phyloP scores from a whole-genome alignment of 192 early-diverging fungal species.

The Coemansia erecta region DNA sequence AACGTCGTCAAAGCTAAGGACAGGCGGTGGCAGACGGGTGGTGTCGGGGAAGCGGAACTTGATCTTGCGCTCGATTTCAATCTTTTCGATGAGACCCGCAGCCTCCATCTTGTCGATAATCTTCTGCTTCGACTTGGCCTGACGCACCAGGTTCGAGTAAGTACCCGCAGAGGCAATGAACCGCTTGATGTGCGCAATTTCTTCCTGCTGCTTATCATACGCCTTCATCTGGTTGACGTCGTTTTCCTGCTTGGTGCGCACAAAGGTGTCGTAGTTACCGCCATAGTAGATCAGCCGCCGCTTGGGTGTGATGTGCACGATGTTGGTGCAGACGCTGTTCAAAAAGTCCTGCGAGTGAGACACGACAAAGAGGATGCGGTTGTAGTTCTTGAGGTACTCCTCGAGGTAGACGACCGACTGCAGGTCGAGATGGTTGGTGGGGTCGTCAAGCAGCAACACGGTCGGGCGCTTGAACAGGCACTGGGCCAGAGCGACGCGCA shows the following conservation, averaged over 20 bases:
- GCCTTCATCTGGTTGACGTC: constrained; percentile 99
- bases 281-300: constrained; percentile 89
- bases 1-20: constrained; percentile 89
- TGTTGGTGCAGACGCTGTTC: constrained; percentile 95
- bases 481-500: constrained; percentile 95
- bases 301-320: constrained; percentile 89
- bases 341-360: constrained; percentile 97
- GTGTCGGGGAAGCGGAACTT: constrained; percentile 87
- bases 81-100: constrained; percentile 95
- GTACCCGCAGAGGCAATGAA: constrained; percentile 99
- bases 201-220: constrained; percentile 97
- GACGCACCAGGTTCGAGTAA: constrained; percentile 96
- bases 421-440: constrained; percentile 89
- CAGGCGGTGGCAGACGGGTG: constrained; percentile 90
- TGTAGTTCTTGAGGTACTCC: constrained; percentile 74
- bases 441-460: constrained; percentile 90
- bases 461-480: constrained; percentile 94
- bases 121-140: constrained; percentile 99
- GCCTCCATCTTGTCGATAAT: constrained; percentile 99
- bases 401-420: constrained; percentile 87
- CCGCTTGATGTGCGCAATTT: constrained; percentile 98
- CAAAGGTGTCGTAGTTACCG: constrained; percentile 96
- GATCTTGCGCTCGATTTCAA: constrained; percentile 71
- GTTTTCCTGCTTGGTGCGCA: constrained; percentile 91
- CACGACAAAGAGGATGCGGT: constrained; percentile 82